Evolutionary conservation across 179 eudicot genomes (phyloP).

Genomic region (Beta macrorhiza): DNA sequence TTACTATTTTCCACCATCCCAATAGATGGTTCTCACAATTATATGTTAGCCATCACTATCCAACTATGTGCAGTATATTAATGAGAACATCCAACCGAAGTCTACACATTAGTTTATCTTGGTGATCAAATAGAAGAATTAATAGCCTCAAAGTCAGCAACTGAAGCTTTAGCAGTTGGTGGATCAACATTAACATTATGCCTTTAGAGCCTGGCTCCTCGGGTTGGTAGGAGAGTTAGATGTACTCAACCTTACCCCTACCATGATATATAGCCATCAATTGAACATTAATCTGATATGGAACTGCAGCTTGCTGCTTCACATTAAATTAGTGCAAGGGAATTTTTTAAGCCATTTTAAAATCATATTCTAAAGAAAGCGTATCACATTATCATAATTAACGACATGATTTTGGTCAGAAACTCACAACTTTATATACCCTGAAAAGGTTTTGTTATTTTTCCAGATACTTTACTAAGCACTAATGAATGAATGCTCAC

Average conservation of each 20-base stretch:
- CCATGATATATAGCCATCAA: background rate
- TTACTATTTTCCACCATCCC: background rate
- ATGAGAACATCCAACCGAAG: background rate
- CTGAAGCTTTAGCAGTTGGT: background rate
- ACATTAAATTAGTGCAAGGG: background rate
- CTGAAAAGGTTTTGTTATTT: background rate
- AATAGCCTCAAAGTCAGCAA: background rate
- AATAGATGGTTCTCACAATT: background rate
- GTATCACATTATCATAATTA: background rate
- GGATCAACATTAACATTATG: background rate
- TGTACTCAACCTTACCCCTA: background rate
- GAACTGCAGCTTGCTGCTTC: background rate
- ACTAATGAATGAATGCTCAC: conserved; percentile 36
- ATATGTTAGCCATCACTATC: background rate
- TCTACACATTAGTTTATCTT: background rate
- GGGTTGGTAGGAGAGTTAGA: background rate
- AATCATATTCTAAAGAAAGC: background rate
- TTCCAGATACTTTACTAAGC: background rate
- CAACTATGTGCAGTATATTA: too few relatives aligned
- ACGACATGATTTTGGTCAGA: background rate
- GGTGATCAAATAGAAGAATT: background rate
- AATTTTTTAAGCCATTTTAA: background rate
- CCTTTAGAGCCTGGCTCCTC: background rate
- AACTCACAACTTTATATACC: background rate
- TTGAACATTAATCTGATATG: background rate